These are phyloP conservation scores for Phytophthora citricola DNA, from an alignment of 352 stramenopile species.

Conservation along the genomic window DNA sequence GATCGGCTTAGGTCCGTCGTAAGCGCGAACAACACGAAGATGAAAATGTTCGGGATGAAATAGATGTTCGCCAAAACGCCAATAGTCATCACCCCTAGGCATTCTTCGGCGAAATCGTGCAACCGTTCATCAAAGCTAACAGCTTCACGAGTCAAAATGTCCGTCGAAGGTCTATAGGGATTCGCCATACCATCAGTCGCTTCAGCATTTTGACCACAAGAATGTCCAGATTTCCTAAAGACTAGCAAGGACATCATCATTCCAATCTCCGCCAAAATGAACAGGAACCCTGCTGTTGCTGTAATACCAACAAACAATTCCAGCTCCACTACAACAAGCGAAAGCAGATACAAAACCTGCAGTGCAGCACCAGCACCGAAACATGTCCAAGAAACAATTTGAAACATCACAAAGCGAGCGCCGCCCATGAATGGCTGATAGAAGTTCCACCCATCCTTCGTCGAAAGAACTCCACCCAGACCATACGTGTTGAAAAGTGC, in stretches of 20 bases:
- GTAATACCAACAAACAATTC: slow-evolving; percentile 83
- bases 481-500: slow-evolving; percentile 87
- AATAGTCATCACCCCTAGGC: slow-evolving; percentile 48
- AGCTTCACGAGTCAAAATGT: neutral
- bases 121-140: slow-evolving; percentile 34
- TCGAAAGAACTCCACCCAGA: slow-evolving; percentile 71
- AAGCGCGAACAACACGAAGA: slow-evolving; percentile 52
- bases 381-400: slow-evolving; percentile 82
- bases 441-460: slow-evolving; percentile 81
- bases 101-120: slow-evolving; percentile 52
- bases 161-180: neutral
- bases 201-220: neutral
- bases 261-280: slow-evolving; percentile 63
- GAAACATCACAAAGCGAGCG: slow-evolving; percentile 73
- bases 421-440: slow-evolving; percentile 85
- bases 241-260: slow-evolving; percentile 68
- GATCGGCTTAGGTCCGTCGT: slow-evolving; percentile 40
- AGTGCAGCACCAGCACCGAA: slow-evolving; percentile 74
- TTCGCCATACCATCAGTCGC: neutral
- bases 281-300: slow-evolving; percentile 52
- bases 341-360: slow-evolving; percentile 82
- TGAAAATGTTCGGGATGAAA: slow-evolving; percentile 57
- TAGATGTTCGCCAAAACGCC: slow-evolving; percentile 61
- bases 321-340: slow-evolving; percentile 77
- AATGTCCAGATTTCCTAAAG: slow-evolving; percentile 6